Evolutionary conservation across 208 protist species (phyloP), one percentile per base, ranked within the genome.

Genomic region (Leishmania gerbilli): DNA sequence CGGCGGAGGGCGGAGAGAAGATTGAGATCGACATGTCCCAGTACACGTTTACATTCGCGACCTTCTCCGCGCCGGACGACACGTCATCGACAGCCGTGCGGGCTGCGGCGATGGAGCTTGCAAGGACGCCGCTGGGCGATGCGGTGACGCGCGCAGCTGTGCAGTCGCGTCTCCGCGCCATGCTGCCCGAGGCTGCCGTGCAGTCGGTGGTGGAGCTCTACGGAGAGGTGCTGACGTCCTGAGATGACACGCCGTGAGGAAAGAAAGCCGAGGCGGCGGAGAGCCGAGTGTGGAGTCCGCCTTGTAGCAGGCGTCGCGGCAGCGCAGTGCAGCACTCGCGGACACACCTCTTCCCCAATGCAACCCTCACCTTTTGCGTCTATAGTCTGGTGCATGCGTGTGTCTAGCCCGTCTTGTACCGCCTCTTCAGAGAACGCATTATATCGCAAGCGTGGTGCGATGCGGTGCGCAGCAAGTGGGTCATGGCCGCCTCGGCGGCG

Each of bases 11-110:
- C 37, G 89, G 76, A 17, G 76, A 19, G 8, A 49, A 71, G 19
- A 40, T 71, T 21, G 79, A 82, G 62, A 58, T 96, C 0, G 85
- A 96, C 67, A 64, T 96, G 34, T 74, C 84, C 1, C 21, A 53
- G 9, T 94, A 93, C 74, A 62, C 72, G 9, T 91, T 95, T 74
- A 82, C 84, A 51, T 89, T 88, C 64, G 85, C 87, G 31, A 47
- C 65, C 45, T 90, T 94, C 47, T 69, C 68, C 1, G 65, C 49
- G 7, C 65, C 84, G 5, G 89, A 91, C 62, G 74, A 85, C 69
- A 93, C 91, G 7, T 95, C 89, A 0, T 95, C 93, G 0, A 91
- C 92, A 9, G 65, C 79, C 9, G 85, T 97, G n/a, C 88, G 93
- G 0, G 74, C 82, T 13, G n/a, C 85, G 24, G 78, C 88, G 27